phyloP scores from a whole-genome alignment of 768 basidiomycete species.

The Pleurotus djamor region DNA sequence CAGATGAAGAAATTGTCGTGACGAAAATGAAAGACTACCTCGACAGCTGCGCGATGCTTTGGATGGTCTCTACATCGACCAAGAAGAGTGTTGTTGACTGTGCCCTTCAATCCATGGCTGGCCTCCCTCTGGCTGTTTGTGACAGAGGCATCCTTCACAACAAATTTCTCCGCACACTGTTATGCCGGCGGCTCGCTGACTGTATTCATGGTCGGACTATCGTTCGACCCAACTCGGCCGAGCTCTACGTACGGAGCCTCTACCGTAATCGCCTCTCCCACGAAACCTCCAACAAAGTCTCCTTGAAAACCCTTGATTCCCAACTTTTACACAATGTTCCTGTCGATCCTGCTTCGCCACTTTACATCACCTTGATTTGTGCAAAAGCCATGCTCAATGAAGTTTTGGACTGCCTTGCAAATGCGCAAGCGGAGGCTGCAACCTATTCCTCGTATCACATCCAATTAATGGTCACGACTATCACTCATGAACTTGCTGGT shows the following conservation, averaged over 20 bases:
- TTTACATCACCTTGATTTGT: constrained; percentile 3
- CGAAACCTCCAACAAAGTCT: background rate
- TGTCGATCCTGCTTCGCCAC: background rate
- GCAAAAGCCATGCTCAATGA: constrained; percentile 5
- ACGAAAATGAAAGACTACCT: background rate
- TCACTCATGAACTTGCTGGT: constrained; percentile 1
- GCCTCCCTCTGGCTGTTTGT: background rate
- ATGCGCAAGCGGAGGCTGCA: background rate
- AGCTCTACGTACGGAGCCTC: constrained; percentile 7
- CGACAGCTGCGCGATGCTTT: constrained; percentile 2
- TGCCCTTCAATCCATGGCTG: constrained; percentile 7
- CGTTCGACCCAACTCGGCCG: background rate
- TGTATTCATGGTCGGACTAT: constrained; percentile 2
- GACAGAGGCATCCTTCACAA: background rate
- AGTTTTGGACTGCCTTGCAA: constrained; percentile 1
- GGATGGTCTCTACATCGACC: constrained; percentile 8
- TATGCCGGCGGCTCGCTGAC: background rate
- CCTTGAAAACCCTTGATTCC: background rate
- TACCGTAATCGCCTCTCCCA: background rate
- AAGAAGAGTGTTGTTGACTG: constrained; percentile 1
- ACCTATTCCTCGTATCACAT: background rate
- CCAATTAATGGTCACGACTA: constrained; percentile 1
- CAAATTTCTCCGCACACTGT: background rate
- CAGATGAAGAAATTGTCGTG: background rate
- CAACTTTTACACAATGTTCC: background rate